Base-by-base conservation (phyloP, 306 rosid species). In the Mimosa bimucronata region DNA sequence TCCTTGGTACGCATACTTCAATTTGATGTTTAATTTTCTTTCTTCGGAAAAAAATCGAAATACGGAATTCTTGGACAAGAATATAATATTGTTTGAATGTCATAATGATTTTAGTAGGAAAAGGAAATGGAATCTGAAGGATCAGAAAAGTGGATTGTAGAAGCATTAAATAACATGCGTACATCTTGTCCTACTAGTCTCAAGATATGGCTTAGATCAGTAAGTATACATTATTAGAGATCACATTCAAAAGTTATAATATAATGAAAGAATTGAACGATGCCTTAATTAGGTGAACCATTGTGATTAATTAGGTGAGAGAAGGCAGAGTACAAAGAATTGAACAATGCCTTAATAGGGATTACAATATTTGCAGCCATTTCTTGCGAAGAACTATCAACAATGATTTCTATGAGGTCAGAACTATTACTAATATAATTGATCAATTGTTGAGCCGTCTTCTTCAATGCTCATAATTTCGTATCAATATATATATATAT, bases 191-290 rank as follows among this genome's bases (percentile, higher is more conserved):
- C 80, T 0, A 44, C 50, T 0, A 58, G 74, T 73, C 80, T 46
- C 21, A 83, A 67, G 50, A 58, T 79, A 29, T 83, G 61, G 48
- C 52, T 79, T 6, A 81, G 77, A 81, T 81, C 84, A 41, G 84
- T 81, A 45, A 21, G 84, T 53, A 67, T 81, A 29, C 0, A 41
- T 21, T 9, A 19, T 16, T 19, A 68, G 3, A 41, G 30, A 6
- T 16, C 13, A 19, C 2, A 15, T 9, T 67, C 4, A 9, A 3
- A 4, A 19, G 7, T 9, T n/a, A n/a, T 1, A 52, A 41, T 0
- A 6, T 14, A 62, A 62, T 29, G 12, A 10, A 42, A 42, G n/a
- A n/a, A n/a, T n/a, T n/a, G n/a, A n/a, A n/a, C n/a, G n/a, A n/a
- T n/a, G n/a, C n/a, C n/a, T n/a, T 42, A 9, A 7, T 1, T 42